Evolutionary conservation across 2,329 filamentous ascomycete species (phyloP).

Genomic region (Alternaria gaisen): DNA sequence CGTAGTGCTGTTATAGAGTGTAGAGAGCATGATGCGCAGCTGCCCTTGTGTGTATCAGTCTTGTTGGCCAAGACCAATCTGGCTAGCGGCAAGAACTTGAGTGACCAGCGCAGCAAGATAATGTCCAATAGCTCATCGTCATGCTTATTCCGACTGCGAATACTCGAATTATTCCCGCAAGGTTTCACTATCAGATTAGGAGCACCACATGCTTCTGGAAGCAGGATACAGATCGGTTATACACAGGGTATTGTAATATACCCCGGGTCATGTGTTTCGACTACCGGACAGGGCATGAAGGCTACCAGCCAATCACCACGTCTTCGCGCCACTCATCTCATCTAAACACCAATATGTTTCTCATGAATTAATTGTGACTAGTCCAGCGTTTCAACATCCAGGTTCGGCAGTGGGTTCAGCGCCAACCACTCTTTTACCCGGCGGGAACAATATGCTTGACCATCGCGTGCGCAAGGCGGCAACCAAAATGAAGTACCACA

Average conservation of each 20-base stretch:
- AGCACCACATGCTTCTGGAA: constrained; percentile 40
- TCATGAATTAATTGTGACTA: constrained; percentile 20
- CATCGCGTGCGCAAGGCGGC: constrained; percentile 1
- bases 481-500: constrained; percentile 17
- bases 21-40: constrained; percentile 36
- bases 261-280: constrained; percentile 31
- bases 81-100: constrained; percentile 39
- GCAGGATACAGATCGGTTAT: constrained; percentile 44
- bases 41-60: constrained; percentile 29
- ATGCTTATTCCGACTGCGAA: constrained; percentile 42
- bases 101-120: constrained; percentile 38
- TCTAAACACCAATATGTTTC: constrained; percentile 24
- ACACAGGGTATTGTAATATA: constrained; percentile 37
- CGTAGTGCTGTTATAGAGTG: constrained; percentile 39
- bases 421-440: constrained; percentile 28
- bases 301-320: constrained; percentile 15
- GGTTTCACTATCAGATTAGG: constrained; percentile 37
- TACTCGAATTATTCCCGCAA: constrained; percentile 23
- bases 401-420: constrained; percentile 16
- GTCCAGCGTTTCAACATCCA: constrained; percentile 20
- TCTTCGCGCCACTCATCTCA: constrained; percentile 13
- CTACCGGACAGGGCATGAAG: constrained; percentile 10
- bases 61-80: constrained; percentile 29
- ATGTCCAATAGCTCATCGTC: constrained; percentile 42
- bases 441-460: constrained; percentile 17